Conservation (phyloP, 2,329 filamentous ascomycete genomes). For the Zymoseptoria brevis region DNA sequence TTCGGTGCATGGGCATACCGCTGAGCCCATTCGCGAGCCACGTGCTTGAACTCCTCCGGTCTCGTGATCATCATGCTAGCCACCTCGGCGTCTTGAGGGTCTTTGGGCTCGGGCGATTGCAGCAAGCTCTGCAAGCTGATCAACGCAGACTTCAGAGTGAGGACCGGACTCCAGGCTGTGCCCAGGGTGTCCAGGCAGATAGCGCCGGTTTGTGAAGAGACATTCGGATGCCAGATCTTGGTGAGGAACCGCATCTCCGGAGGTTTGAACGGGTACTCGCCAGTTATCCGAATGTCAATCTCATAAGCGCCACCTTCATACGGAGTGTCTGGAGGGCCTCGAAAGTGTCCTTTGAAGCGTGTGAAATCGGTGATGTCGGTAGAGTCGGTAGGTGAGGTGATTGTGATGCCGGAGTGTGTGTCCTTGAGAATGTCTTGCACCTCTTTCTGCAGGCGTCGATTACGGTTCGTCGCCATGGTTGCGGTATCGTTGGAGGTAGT, state of each 20-base stretch:
- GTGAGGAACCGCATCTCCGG: conserved; percentile 87
- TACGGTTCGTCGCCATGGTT: conserved; percentile 47
- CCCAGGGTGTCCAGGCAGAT: conserved; percentile 94
- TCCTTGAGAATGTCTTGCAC: conserved; percentile 68
- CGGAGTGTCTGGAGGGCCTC: conserved; percentile 82
- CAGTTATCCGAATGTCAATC: conserved; percentile 80
- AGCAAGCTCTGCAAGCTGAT: conserved; percentile 90
- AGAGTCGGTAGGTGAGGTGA: conserved; percentile 36
- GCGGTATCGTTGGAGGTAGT: background rate
- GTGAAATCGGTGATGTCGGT: conserved; percentile 62
- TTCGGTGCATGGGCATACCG: conserved; percentile 70
- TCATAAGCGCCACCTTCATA: conserved; percentile 79
- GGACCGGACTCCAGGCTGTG: conserved; percentile 85
- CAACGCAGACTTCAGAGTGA: conserved; percentile 92
- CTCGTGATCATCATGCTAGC: conserved; percentile 79
- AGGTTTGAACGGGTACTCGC: conserved; percentile 86
- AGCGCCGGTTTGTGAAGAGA: conserved; percentile 72
- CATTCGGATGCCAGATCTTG: conserved; percentile 94
- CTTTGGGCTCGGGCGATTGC: conserved; percentile 86
- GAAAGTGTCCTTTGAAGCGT: conserved; percentile 74
- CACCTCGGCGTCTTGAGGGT: conserved; percentile 94
- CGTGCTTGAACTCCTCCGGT: conserved; percentile 68
- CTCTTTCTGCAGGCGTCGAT: conserved; percentile 64
- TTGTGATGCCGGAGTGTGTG: conserved; percentile 66
- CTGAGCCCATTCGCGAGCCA: conserved; percentile 86